Evolutionary conservation across 1,284 basidiomycete species (phyloP).

Genomic region (Flammula alnicola): DNA sequence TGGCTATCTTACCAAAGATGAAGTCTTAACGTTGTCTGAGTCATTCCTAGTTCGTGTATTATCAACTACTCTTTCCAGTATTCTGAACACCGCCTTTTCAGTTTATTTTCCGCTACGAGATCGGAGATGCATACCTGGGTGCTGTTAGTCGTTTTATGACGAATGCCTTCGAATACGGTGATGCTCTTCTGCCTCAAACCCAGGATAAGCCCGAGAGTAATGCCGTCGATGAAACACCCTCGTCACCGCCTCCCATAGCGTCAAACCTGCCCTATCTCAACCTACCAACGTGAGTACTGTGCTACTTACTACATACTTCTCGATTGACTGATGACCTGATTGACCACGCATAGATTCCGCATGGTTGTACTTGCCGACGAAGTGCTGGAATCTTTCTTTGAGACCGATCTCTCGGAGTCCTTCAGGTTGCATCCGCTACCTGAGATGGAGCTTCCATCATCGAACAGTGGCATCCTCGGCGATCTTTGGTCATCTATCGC

Average conservation of each 20-base stretch:
- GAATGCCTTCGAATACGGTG: conserved; percentile 96
- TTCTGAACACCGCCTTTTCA: conserved; percentile 34
- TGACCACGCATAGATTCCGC: conserved; percentile 71
- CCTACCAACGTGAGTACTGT: conserved; percentile 69
- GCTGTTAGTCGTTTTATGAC: conserved; percentile 96
- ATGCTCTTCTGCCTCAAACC: conserved; percentile 73
- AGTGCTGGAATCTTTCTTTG: conserved; percentile 93
- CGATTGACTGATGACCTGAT: conserved; percentile 11
- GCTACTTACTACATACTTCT: neutral
- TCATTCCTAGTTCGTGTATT: conserved; percentile 78
- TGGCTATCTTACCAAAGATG: conserved; percentile 93
- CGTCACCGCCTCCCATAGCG: conserved; percentile 52
- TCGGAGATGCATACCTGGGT: conserved; percentile 95
- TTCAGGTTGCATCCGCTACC: conserved; percentile 82
- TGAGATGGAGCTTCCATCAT: conserved; percentile 64
- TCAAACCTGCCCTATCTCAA: conserved; percentile 89
- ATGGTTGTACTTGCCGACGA: conserved; percentile 98
- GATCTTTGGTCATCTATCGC: conserved; percentile 89
- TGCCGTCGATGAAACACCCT: conserved; percentile 36
- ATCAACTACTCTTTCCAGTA: neutral
- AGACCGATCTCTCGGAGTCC: conserved; percentile 84
- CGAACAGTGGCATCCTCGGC: conserved; percentile 71
- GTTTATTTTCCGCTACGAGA: conserved; percentile 98
- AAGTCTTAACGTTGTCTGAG: conserved; percentile 94
- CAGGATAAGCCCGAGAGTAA: conserved; percentile 38